phyloP scores from a whole-genome alignment of 352 stramenopile genomes.

The Phytophthora constricta region DNA sequence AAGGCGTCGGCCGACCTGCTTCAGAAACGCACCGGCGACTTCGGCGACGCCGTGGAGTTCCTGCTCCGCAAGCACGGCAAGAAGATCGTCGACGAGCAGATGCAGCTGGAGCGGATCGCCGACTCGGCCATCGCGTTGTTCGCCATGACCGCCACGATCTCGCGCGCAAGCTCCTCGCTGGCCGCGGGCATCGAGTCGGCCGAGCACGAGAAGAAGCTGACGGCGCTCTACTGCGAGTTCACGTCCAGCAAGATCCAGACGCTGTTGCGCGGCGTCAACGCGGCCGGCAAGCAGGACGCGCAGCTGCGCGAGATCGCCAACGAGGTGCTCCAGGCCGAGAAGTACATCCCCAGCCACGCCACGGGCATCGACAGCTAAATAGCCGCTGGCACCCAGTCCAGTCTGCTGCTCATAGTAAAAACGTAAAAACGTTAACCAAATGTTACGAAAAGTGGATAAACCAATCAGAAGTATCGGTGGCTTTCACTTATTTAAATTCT shows the following conservation, averaged over 20 bases:
- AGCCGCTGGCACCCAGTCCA: too few species aligned
- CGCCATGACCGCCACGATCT: conserved; percentile 89
- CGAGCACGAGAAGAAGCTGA: conserved; percentile 80
- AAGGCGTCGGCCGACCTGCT: conserved; percentile 60
- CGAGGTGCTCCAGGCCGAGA: conserved; percentile 73
- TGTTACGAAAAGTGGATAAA: too few species aligned
- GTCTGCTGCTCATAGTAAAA: too few species aligned
- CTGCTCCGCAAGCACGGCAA: conserved; percentile 89
- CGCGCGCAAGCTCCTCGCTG: conserved; percentile 75
- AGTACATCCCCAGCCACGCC: conserved; percentile 82
- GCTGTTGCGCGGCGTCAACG: conserved; percentile 69
- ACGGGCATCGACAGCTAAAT: conserved; percentile 70
- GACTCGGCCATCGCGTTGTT: conserved; percentile 85
- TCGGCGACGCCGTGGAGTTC: conserved; percentile 78
- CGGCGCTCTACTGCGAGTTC: conserved; percentile 81
- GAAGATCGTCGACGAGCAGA: conserved; percentile 88
- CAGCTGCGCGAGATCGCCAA: conserved; percentile 79
- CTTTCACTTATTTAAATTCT: neutral
- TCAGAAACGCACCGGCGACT: conserved; percentile 75
- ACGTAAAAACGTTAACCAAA: too few species aligned
- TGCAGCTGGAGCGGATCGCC: conserved; percentile 87
- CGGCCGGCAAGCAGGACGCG: conserved; percentile 66
- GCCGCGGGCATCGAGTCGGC: conserved; percentile 56
- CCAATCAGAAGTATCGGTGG: too few species aligned
- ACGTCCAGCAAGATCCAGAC: conserved; percentile 72